phyloP scores from a whole-genome alignment of 2,329 filamentous ascomycete genomes.

The Colletotrichum kahawae region DNA sequence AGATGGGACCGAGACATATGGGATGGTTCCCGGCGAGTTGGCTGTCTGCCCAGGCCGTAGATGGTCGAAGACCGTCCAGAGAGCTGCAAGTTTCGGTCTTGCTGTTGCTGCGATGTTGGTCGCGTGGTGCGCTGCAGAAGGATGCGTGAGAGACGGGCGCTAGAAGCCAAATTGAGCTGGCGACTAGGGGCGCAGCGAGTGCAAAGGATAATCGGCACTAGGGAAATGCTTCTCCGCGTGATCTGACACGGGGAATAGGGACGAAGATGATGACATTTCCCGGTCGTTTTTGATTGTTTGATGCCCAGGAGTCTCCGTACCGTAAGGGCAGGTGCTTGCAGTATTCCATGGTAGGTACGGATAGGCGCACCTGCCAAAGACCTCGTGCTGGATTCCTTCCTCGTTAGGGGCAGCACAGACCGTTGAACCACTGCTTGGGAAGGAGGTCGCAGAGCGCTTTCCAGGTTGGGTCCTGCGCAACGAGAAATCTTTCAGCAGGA shows the following conservation, averaged over 20 bases:
- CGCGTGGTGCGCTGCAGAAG: background rate
- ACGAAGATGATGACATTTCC: constrained; percentile 11
- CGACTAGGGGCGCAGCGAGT: background rate
- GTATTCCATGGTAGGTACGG: background rate
- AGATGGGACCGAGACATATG: constrained; percentile 3
- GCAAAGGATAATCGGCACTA: background rate
- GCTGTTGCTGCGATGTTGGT: background rate
- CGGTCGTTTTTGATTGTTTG: background rate
- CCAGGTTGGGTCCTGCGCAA: background rate
- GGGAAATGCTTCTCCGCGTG: constrained; percentile 10
- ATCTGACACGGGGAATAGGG: background rate
- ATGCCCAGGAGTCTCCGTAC: background rate
- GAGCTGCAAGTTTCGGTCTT: background rate
- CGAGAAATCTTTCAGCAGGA: background rate
- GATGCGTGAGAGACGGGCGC: background rate
- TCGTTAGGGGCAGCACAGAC: background rate
- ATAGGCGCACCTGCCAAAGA: background rate
- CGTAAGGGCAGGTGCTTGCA: background rate
- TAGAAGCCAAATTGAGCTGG: background rate
- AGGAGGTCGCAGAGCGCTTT: background rate
- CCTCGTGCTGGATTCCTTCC: background rate
- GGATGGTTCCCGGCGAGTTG: background rate
- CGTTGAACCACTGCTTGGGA: background rate
- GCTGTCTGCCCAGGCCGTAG: background rate
- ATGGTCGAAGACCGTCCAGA: background rate